Conservation (phyloP, 1,284 basidiomycete species). For the Trametes polyzona region DNA sequence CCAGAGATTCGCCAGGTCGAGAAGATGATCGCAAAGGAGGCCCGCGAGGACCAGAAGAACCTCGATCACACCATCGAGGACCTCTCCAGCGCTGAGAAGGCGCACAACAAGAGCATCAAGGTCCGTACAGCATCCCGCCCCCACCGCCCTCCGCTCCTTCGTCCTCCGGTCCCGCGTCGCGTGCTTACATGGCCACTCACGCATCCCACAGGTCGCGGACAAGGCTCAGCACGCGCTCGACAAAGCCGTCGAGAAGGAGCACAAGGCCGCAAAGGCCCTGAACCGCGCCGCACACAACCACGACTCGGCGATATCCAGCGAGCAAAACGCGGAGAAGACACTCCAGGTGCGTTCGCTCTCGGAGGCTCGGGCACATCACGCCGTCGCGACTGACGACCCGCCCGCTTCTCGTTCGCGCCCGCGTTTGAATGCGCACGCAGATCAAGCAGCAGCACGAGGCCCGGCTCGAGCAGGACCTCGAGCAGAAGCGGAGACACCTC, state of each 20-base stretch:
- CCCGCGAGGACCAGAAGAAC: conserved; percentile 49
- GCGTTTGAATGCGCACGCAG: conserved; percentile 14
- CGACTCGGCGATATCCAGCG: conserved; percentile 47
- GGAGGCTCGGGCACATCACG: background rate
- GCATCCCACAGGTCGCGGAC: conserved; percentile 40
- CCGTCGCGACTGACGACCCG: background rate
- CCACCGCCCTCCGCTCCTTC: background rate
- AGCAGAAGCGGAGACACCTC: conserved; percentile 30
- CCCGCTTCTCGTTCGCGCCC: background rate
- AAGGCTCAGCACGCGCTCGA: conserved; percentile 50
- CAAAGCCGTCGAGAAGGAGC: conserved; percentile 53
- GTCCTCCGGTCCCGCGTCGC: background rate
- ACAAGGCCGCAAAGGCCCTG: conserved; percentile 46
- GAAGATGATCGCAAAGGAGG: conserved; percentile 49
- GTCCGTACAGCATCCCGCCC: conserved; percentile 31
- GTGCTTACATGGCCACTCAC: background rate
- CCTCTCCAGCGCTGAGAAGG: conserved; percentile 50
- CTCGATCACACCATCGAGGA: conserved; percentile 51
- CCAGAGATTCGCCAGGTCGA: conserved; percentile 48
- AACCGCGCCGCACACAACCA: conserved; percentile 54
- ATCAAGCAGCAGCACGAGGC: conserved; percentile 34
- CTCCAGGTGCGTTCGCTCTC: conserved; percentile 42
- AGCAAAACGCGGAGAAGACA: conserved; percentile 48
- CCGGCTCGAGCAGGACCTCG: conserved; percentile 33
- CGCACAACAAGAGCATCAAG: conserved; percentile 51